phyloP scores from a whole-genome alignment of 225 moss, liverwort and hornwort genomes.

The Polytrichum formosum region DNA sequence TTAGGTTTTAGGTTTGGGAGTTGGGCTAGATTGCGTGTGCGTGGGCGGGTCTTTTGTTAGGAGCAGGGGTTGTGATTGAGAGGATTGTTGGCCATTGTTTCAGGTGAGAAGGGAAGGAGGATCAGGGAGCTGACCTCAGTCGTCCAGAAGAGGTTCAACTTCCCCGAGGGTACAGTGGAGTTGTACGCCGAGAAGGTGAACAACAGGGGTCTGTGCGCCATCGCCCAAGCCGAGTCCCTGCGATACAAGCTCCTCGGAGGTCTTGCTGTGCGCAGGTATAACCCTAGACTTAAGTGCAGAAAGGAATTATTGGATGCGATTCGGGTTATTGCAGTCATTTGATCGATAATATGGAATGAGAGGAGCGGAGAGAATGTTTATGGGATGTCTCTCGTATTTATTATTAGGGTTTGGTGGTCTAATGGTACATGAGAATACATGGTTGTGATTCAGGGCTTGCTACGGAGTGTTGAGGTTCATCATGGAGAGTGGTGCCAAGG shows the following conservation, averaged over 20 bases:
- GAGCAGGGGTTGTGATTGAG: too few relatives aligned
- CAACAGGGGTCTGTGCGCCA: slow-evolving; percentile 56
- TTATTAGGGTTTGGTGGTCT: background rate
- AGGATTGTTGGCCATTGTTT: too few relatives aligned
- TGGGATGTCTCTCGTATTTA: background rate
- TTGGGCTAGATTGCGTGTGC: background rate
- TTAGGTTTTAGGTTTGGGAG: background rate
- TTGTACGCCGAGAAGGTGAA: slow-evolving; percentile 60
- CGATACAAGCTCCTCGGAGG: slow-evolving; percentile 60
- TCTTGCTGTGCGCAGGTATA: slow-evolving; percentile 56
- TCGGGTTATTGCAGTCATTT: background rate
- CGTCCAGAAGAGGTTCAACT: slow-evolving; percentile 60
- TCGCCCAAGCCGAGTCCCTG: slow-evolving; percentile 57
- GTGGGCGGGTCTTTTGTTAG: too few relatives aligned
- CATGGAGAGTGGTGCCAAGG: slow-evolving; percentile 92
- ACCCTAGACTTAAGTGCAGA: background rate
- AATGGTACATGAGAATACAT: too few relatives aligned
- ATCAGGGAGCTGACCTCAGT: slow-evolving; percentile 54
- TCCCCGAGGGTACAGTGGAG: slow-evolving; percentile 53
- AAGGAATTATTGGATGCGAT: background rate
- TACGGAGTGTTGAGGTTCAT: slow-evolving; percentile 89
- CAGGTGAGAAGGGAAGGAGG: slow-evolving; percentile 55
- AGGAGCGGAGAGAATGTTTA: background rate
- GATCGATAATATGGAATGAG: background rate
- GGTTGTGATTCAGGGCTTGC: slow-evolving; percentile 48